phyloP scores from a whole-genome alignment of 108 stramenopile genomes.

The Pseudonitzschia delicatissima region DNA sequence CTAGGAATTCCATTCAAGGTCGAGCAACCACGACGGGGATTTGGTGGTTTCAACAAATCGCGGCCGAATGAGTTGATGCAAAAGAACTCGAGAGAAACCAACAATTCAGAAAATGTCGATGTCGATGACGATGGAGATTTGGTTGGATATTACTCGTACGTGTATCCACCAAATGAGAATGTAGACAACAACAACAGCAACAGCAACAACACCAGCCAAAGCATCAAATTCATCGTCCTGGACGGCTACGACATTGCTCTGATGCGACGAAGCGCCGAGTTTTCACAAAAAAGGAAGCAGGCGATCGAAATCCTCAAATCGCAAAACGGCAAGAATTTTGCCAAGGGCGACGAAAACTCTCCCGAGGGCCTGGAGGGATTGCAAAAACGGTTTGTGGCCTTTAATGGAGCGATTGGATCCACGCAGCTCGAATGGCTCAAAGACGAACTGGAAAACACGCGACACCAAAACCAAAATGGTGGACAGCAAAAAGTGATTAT shows the following conservation, averaged over 20 bases:
- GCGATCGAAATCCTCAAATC: constrained; percentile 48
- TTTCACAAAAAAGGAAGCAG: constrained; percentile 45
- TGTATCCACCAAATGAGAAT: not conserved
- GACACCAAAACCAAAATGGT: not conserved
- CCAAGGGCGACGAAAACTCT: constrained; percentile 51
- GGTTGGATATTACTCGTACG: constrained; percentile 8
- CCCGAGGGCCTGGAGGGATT: constrained; percentile 66
- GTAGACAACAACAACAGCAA: constrained; percentile 2
- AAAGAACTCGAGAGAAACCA: constrained; percentile 29
- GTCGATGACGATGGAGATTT: not conserved
- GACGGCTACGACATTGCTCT: constrained; percentile 76
- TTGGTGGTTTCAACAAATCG: constrained; percentile 1
- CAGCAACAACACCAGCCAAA: constrained; percentile 9
- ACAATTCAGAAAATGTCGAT: not conserved
- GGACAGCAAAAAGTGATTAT: constrained; percentile 59
- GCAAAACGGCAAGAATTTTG: constrained; percentile 69
- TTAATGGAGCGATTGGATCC: constrained; percentile 72
- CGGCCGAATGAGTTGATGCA: constrained; percentile 33
- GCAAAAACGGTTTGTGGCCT: constrained; percentile 74
- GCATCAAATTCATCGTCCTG: constrained; percentile 59
- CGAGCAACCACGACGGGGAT: constrained; percentile 42
- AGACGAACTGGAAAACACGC: constrained; percentile 40
- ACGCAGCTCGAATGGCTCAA: constrained; percentile 74
- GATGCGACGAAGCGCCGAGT: constrained; percentile 49
- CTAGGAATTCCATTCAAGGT: constrained; percentile 66